Evolutionary conservation across 345 rosid genomes (phyloP), one percentile per base, ranked within the genome.

Genomic region (Eucalyptus regnans): DNA sequence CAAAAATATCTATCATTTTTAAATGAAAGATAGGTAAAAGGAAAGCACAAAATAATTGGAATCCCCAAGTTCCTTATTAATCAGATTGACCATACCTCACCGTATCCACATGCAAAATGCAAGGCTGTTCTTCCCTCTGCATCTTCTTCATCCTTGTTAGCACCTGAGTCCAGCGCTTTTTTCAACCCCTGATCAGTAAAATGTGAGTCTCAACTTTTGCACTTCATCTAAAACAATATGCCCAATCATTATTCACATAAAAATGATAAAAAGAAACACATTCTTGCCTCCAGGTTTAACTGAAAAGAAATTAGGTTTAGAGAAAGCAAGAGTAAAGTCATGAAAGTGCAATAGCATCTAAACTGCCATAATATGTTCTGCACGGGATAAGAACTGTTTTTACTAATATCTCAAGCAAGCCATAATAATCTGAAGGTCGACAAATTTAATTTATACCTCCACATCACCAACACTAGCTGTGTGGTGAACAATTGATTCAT

Each of bases 91-190:
- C 89, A 4, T 94, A 98, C 99, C 99, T 98, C 99, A 68, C 99
- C 99, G 50, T 98, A 98, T 90, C 99, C 99, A 88, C 99, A 98
- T 46, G 99, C 96, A 94, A 97, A 98, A 93, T 98, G 99, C 91
- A 98, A 93, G 71, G 99, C 99, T 64, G 97, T 97, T 92, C 99
- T 95, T 91, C 99, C 99, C 92, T 98, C 99, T 37, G 99, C 94
- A 95, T 98, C 99, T 91, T 95, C 99, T 91, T 97, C 99, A 92
- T 98, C 94, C 93, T 97, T 98, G 93, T 94, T 91, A 87, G 97
- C 99, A 93, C 99, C 99, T 92, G 98, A 92, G 60, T 92, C 95
- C 89, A 98, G 92, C 9, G 99, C 98, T 86, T 60, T 62, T 94
- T 97, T 95, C 94, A 98, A 91, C 88, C 99, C 99, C 99, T 98